A percentile compares a stretch with the other conserved stretches of the same genome.
phyloP scores from a whole-genome alignment of 495 filamentous ascomycete species.

The Trichoderma orchidacearum region DNA sequence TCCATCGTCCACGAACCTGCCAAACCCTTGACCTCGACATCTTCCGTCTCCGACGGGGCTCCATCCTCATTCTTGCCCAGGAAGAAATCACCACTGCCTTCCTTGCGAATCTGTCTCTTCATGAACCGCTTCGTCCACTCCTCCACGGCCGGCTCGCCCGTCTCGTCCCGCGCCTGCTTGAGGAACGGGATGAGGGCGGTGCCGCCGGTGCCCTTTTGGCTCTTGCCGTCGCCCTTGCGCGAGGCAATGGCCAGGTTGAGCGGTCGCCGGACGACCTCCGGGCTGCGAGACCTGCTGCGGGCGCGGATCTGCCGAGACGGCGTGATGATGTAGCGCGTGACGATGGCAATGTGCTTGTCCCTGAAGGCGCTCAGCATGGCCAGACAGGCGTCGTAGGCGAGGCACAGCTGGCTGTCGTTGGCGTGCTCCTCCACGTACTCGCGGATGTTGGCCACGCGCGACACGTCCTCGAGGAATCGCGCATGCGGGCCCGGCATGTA shows the following conservation, averaged over 20 bases:
- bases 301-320: constrained; percentile 38
- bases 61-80: constrained; percentile 43
- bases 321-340: constrained; percentile 88
- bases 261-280: constrained; percentile 24
- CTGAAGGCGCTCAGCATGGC: constrained; percentile 81
- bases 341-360: constrained; percentile 92
- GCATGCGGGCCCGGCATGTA: constrained; percentile 96
- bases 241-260: constrained; percentile 55
- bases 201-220: constrained; percentile 67
- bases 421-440: constrained; percentile 59
- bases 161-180: constrained; percentile 92
- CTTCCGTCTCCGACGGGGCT: constrained; percentile 28
- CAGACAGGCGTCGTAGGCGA: constrained; percentile 84
- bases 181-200: constrained; percentile 88
- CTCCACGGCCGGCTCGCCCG: constrained; percentile 80
- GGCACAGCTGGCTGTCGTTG: constrained; percentile 47
- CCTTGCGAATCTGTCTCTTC: constrained; percentile 33
- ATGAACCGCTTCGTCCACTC: constrained; percentile 67
- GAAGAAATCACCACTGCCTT: constrained; percentile 38
- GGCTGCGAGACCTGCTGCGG: constrained; percentile 30
- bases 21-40: constrained; percentile 63
- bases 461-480: constrained; percentile 72
- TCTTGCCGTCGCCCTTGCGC: constrained; percentile 15
- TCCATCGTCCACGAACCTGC: constrained; percentile 78
- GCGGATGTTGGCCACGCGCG: constrained; percentile 73